Percentiles rank a stretch among this genome's conserved stretches.
phyloP scores from a whole-genome alignment of 768 basidiomycete species.

The Amanita subjunquillea region DNA sequence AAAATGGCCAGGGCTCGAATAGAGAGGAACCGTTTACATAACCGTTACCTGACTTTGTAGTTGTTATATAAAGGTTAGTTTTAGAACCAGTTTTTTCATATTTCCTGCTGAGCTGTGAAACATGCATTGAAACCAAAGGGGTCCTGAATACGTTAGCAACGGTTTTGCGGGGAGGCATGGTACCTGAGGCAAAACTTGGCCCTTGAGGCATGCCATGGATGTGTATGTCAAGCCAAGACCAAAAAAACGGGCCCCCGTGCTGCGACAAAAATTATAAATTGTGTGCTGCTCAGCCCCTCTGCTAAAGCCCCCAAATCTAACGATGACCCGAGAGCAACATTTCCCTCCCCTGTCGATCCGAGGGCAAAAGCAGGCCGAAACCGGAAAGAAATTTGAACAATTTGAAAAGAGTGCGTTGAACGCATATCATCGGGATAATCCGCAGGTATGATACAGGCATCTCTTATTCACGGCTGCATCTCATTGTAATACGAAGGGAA shows the following conservation, averaged over 20 bases:
- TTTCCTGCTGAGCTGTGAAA: no score
- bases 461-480: not conserved
- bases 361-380: not conserved
- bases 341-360: not conserved
- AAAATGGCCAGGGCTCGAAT: not conserved
- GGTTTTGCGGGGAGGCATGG: no score
- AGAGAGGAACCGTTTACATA: no score
- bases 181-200: no score
- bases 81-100: no score
- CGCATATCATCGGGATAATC: not conserved
- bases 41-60: no score
- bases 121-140: no score
- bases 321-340: no score
- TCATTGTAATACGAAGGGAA: not conserved
- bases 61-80: no score
- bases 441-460: not conserved
- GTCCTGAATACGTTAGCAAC: no score
- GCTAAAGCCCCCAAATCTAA: not conserved
- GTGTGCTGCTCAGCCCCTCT: not conserved
- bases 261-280: not conserved
- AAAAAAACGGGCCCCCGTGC: not conserved
- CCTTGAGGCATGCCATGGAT: no score
- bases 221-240: no score
- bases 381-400: not conserved
- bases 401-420: not conserved